These are phyloP conservation scores for Magnusiomyces ingens DNA, from an alignment of 1,139 yeast species.

Conservation along the genomic window DNA sequence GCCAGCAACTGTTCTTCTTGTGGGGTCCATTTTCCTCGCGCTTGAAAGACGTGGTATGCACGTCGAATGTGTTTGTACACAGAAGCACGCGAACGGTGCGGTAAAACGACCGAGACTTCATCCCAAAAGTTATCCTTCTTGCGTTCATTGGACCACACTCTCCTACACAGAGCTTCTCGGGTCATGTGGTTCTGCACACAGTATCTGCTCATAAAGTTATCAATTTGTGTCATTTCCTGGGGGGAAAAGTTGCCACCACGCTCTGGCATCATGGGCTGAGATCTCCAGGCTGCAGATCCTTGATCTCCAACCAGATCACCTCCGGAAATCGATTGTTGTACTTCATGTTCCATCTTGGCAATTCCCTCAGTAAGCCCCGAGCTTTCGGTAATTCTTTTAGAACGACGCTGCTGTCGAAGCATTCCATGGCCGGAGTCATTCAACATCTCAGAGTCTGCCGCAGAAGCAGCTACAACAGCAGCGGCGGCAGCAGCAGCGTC, in stretches of 20 bases:
- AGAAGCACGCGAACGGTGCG: conserved; percentile 79
- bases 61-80: conserved; percentile 88
- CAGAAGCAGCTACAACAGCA: no score
- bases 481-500: no score
- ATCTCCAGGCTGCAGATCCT: no score
- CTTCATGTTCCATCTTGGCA: neutral
- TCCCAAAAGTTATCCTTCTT: conserved; percentile 90
- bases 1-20: conserved; percentile 69
- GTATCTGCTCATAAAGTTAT: conserved; percentile 63
- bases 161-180: conserved; percentile 62
- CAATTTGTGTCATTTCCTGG: conserved; percentile 65
- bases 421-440: no score
- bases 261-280: neutral
- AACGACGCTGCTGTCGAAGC: no score
- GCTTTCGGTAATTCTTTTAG: no score
- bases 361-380: neutral
- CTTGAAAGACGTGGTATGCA: conserved; percentile 77
- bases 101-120: conserved; percentile 63
- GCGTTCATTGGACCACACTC: conserved; percentile 84
- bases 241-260: conserved; percentile 47
- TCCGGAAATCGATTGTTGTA: no score
- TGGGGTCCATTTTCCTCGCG: conserved; percentile 81
- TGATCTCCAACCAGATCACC: no score
- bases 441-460: no score
- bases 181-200: conserved; percentile 54